Conservation (phyloP, 2,329 filamentous ascomycete species). For the Colletotrichum sp. region DNA sequence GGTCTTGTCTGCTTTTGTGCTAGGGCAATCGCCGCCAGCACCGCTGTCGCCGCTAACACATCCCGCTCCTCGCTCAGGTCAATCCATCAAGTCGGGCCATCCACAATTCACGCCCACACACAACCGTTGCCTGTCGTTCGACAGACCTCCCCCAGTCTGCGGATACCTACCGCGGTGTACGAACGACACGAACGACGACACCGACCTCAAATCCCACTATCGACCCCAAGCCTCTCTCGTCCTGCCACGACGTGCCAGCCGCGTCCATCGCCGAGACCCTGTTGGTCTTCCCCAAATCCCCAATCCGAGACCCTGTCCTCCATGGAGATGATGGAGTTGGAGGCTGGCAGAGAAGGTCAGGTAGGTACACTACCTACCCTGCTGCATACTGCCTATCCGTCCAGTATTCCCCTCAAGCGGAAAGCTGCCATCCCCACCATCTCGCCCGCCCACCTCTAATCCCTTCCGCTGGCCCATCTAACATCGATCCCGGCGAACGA, state of each 20-base stretch:
- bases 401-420: constrained; percentile 8
- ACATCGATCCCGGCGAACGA: neutral
- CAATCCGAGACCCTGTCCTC: neutral
- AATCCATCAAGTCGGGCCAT: constrained; percentile 12
- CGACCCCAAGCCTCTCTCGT: neutral
- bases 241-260: neutral
- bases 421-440: neutral
- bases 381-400: constrained; percentile 9
- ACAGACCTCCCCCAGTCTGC: neutral
- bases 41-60: constrained; percentile 11
- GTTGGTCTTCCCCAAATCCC: neutral
- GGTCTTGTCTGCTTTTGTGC: constrained; percentile 8
- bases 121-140: neutral
- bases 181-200: neutral
- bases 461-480: constrained; percentile 1
- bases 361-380: neutral
- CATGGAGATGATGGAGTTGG: neutral
- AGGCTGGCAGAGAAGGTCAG: neutral
- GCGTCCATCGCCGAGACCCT: neutral
- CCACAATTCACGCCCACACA: neutral
- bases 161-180: neutral
- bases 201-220: neutral
- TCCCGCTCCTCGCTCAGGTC: neutral
- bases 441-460: neutral
- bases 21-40: constrained; percentile 15